Percentiles rank a stretch among this genome's conserved stretches.
Conservation (phyloP, 2,329 filamentous ascomycete genomes). For the Delphinella strobiligena region DNA sequence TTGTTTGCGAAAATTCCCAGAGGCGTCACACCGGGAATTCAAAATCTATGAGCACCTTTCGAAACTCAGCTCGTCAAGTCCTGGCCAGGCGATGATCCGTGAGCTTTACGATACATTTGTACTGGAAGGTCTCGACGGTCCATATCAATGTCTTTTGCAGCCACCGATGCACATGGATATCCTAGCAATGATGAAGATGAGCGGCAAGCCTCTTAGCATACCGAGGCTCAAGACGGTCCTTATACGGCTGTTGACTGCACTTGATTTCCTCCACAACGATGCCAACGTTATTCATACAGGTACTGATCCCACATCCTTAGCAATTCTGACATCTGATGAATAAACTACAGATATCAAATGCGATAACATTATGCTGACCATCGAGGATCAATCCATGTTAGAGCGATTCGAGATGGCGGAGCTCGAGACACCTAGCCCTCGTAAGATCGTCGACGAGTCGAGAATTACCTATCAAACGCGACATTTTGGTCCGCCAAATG, state of each 20-base stretch:
- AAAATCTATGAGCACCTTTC: slow-evolving; percentile 10
- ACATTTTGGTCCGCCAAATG: slow-evolving; percentile 10
- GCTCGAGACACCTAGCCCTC: slow-evolving; percentile 8
- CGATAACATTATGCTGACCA: slow-evolving; percentile 13
- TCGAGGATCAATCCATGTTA: slow-evolving; percentile 12
- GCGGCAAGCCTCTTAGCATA: slow-evolving; percentile 1
- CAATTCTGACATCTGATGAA: too few relatives aligned
- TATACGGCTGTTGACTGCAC: slow-evolving; percentile 2
- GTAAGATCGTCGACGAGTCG: slow-evolving; percentile 11
- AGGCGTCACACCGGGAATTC: slow-evolving; percentile 4
- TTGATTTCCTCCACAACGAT: slow-evolving; percentile 12
- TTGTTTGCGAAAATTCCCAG: background rate
- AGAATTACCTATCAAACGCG: slow-evolving; percentile 12
- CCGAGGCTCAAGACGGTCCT: slow-evolving; percentile 7
- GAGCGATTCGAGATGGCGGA: slow-evolving; percentile 11
- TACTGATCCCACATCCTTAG: slow-evolving; percentile 3
- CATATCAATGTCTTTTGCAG: slow-evolving; percentile 11
- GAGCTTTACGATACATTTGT: slow-evolving; percentile 7
- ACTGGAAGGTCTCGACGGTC: slow-evolving; percentile 2
- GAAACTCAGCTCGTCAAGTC: slow-evolving; percentile 5
- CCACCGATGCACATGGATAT: slow-evolving; percentile 12
- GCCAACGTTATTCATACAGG: slow-evolving; percentile 11
- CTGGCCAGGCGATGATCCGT: slow-evolving; percentile 6
- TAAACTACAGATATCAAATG: slow-evolving; percentile 12
- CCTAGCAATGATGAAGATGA: slow-evolving; percentile 4